Evolutionary conservation across 495 filamentous ascomycete genomes (phyloP), one percentile per base, ranked within the genome.

Genomic region (Melanomma pulvis-pyrius): DNA sequence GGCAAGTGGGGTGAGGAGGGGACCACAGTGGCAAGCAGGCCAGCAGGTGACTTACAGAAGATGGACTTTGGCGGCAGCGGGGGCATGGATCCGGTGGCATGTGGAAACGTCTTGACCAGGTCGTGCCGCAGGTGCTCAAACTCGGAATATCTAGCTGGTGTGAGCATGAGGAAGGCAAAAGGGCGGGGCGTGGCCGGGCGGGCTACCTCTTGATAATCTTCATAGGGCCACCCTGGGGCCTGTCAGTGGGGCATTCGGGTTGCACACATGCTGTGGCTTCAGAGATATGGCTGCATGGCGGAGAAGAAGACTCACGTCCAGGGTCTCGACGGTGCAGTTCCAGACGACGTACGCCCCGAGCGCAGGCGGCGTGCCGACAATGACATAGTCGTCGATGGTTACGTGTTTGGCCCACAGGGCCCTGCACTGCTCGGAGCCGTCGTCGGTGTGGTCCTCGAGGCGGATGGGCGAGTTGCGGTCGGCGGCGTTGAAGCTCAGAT

Each of bases 331-430:
- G 28, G 74, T 85, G 70, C 86, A 89, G 73, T 87, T 88, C 89
- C 89, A 92, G 19, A 90, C 87, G 25, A 91, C 87, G 75, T 90
- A 92, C 0, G 86, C 82, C 2, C 89, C 89, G 19, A 89, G 80
- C 11, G 85, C 85, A 5, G 82, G 85, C 70, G 82, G 81, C 44
- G 79, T 82, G 0, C 83, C 89, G 49, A 92, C 82, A 63, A 91
- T 78, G 34, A 83, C 80, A 77, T 89, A 82, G 71, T 90, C 88
- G 57, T 89, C 84, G 50, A 92, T 84, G 1, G 81, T 74, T 22
- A 89, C 88, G 61, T 82, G 84, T 51, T 79, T 81, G 4, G 89
- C 89, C 89, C 89, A 92, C 29, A 89, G 76, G 2, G 84, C 84
- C 17, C 82, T 83, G 65, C 79, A 85, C 6, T 84, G 82, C 71